Evolutionary conservation across 306 rosid genomes (phyloP).

Genomic region (Prosopis cineraria): DNA sequence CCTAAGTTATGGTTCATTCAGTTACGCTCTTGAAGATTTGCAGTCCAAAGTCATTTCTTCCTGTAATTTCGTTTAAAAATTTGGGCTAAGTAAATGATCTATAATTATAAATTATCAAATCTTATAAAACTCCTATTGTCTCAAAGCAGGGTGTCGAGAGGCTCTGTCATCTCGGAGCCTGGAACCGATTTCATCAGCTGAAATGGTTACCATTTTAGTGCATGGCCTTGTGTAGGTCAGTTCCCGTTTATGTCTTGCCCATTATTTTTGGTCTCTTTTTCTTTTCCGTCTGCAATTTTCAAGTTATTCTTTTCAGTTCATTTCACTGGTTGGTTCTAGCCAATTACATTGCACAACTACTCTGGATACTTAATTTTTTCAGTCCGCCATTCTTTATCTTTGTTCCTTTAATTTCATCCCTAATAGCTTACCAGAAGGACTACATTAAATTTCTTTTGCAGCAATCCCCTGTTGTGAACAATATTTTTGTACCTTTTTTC

Average conservation of each 20-base stretch:
- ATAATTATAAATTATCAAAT: constrained; percentile 40
- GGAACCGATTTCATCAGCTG: constrained; percentile 97
- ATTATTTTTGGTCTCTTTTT: constrained; percentile 63
- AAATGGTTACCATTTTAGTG: constrained; percentile 92
- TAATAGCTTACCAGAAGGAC: constrained; percentile 23
- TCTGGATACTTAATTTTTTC: constrained; percentile 37
- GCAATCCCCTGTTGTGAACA: constrained; percentile 29
- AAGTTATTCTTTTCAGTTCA: constrained; percentile 43
- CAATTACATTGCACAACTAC: constrained; percentile 45
- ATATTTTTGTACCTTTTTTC: constrained; percentile 8
- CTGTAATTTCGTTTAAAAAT: constrained; percentile 55
- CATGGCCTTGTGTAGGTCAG: constrained; percentile 94
- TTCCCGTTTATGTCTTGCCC: constrained; percentile 69
- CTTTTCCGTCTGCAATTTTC: constrained; percentile 61
- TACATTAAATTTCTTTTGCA: constrained; percentile 29
- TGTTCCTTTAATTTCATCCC: constrained; percentile 32
- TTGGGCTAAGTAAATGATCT: constrained; percentile 63
- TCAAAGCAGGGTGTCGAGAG: constrained; percentile 98
- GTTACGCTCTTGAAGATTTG: constrained; percentile 59
- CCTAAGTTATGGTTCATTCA: constrained; percentile 39
- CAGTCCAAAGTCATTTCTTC: constrained; percentile 60
- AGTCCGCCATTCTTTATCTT: constrained; percentile 33
- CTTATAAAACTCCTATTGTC: constrained; percentile 91
- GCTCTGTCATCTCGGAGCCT: constrained; percentile 94
- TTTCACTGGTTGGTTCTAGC: constrained; percentile 47